Conservation (phyloP, 805 yeast genomes). For the Zygosaccharomyces bisporus region DNA sequence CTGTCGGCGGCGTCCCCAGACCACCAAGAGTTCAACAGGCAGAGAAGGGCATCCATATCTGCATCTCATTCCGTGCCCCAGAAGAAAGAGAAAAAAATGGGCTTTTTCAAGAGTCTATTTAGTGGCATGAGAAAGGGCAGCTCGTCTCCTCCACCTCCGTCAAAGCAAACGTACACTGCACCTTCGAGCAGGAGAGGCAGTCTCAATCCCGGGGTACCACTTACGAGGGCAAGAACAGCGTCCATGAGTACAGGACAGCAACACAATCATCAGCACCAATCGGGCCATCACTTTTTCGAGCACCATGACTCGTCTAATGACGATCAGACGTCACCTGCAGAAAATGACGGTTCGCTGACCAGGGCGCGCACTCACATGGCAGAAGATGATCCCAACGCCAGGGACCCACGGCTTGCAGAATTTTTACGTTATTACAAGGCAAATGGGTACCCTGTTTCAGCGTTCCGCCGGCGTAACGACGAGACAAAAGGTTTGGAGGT, state of each 20-base stretch:
- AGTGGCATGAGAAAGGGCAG: conserved; percentile 23
- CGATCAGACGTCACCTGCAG: conserved; percentile 1
- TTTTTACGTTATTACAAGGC: conserved; percentile 42
- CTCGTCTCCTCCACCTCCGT: conserved; percentile 5
- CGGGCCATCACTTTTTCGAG: not conserved
- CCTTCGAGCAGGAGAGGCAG: conserved; percentile 16
- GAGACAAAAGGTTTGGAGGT: conserved; percentile 19
- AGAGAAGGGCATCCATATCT: conserved; percentile 13
- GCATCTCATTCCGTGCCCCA: conserved; percentile 10
- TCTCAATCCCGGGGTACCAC: conserved; percentile 13
- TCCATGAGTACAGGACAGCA: conserved; percentile 16
- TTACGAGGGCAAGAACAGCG: conserved; percentile 24
- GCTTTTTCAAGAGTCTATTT: conserved; percentile 39
- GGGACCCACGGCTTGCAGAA: conserved; percentile 47
- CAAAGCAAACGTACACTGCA: not conserved
- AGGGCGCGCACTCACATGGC: not conserved
- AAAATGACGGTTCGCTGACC: not conserved
- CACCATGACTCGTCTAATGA: not conserved
- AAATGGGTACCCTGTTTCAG: conserved; percentile 24
- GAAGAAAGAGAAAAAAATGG: conserved; percentile 30
- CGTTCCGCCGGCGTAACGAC: conserved; percentile 29
- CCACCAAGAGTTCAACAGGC: not conserved
- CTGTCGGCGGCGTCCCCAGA: conserved; percentile 24
- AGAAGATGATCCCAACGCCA: conserved; percentile 16
- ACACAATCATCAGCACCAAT: conserved; percentile 11